Conservation (phyloP, 2,329 filamentous ascomycete species). For the Penicillium olsonii region DNA sequence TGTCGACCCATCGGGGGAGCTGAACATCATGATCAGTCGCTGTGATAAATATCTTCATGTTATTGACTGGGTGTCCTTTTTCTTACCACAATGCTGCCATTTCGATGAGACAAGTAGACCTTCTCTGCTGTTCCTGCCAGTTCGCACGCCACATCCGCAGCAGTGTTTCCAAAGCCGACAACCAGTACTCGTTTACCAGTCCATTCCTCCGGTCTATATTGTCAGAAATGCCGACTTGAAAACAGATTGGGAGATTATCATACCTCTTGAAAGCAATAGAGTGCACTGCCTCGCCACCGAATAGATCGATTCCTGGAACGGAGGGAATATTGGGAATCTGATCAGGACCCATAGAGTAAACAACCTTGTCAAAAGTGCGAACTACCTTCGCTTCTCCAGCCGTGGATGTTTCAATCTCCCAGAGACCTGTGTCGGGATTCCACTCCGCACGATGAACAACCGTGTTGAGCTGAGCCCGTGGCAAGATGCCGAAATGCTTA, state of each 20-base stretch:
- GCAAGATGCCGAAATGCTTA: background rate
- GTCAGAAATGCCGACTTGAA: background rate
- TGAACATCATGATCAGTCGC: background rate
- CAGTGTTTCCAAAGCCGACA: constrained; percentile 29
- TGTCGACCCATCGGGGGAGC: constrained; percentile 20
- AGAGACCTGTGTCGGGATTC: background rate
- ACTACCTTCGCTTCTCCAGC: background rate
- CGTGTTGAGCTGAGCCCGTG: background rate
- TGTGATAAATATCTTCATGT: too few species aligned
- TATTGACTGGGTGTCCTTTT: too few species aligned
- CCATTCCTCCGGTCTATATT: background rate
- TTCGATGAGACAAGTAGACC: constrained; percentile 23
- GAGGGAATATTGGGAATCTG: constrained; percentile 20
- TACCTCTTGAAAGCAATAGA: background rate
- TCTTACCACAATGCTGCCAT: constrained; percentile 19
- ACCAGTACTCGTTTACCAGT: constrained; percentile 23
- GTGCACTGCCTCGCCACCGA: constrained; percentile 14
- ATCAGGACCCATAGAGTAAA: constrained; percentile 32
- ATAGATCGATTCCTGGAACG: constrained; percentile 18
- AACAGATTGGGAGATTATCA: background rate
- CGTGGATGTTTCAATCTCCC: background rate
- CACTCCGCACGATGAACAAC: background rate
- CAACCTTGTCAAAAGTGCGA: constrained; percentile 36
- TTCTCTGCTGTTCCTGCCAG: constrained; percentile 20
- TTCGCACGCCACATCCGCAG: constrained; percentile 24